phyloP scores from a whole-genome alignment of 345 rosid species.

The Conringia planisiliqua region DNA sequence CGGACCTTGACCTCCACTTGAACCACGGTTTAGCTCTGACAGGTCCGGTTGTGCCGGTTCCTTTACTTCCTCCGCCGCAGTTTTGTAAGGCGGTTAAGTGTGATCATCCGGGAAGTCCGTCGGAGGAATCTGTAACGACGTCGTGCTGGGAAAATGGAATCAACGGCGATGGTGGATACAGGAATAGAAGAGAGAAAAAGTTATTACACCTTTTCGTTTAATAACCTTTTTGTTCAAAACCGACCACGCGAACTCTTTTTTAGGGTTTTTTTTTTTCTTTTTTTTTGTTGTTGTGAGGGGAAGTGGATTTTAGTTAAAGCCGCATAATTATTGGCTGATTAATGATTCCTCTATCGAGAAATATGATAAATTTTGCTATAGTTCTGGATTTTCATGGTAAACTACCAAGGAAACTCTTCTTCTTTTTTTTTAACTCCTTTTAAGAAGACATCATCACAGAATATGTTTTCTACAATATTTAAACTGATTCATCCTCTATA shows the following conservation, averaged over 20 bases:
- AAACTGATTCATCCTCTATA: too few species aligned
- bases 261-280: background rate
- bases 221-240: constrained; percentile 39
- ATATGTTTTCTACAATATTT: too few species aligned
- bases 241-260: constrained; percentile 23
- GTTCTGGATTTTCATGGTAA: too few species aligned
- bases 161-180: constrained; percentile 34
- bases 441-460: too few species aligned
- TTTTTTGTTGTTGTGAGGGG: background rate
- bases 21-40: constrained; percentile 6
- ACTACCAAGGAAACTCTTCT: too few species aligned
- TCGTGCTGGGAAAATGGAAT: constrained; percentile 58
- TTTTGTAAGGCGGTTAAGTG: constrained; percentile 21
- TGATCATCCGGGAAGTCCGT: constrained; percentile 61
- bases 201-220: constrained; percentile 15
- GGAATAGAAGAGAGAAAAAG: constrained; percentile 16
- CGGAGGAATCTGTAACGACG: constrained; percentile 83
- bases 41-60: background rate
- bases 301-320: constrained; percentile 7
- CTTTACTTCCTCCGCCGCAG: constrained; percentile 19
- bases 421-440: too few species aligned
- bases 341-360: constrained; percentile 59
- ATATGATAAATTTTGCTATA: constrained; percentile 36
- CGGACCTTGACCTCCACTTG: constrained; percentile 1
- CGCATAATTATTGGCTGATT: constrained; percentile 37